Conservation (phyloP, 805 yeast species). For the Kazachstania viticola region DNA sequence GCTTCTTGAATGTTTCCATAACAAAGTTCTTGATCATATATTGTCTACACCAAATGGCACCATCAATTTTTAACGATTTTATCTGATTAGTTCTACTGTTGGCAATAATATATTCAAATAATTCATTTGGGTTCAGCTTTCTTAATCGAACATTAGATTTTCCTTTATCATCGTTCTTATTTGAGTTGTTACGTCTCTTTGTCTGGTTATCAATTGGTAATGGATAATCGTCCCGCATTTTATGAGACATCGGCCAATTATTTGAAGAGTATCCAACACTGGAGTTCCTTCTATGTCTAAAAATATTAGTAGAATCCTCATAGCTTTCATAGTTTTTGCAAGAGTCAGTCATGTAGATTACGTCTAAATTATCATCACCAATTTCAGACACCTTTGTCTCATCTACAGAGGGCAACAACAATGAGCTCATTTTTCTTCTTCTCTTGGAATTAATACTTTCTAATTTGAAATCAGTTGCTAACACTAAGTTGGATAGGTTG, state of each 20-base stretch:
- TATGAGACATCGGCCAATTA: too few species aligned
- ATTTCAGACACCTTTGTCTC: slow-evolving; percentile 7
- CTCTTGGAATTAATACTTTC: slow-evolving; percentile 4
- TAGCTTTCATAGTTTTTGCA: slow-evolving; percentile 15
- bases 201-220: slow-evolving; percentile 17
- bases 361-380: slow-evolving; percentile 11
- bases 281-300: slow-evolving; percentile 3
- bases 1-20: slow-evolving; percentile 6
- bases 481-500: slow-evolving; percentile 48
- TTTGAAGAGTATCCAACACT: slow-evolving; percentile 3
- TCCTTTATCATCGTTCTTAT: not conserved
- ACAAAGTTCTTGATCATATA: slow-evolving; percentile 19
- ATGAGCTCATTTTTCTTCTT: slow-evolving; percentile 7
- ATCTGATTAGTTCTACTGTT: slow-evolving; percentile 3
- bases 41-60: slow-evolving; percentile 24
- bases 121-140: slow-evolving; percentile 12
- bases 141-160: slow-evolving; percentile 5
- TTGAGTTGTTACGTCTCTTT: slow-evolving; percentile 9
- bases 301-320: slow-evolving; percentile 2
- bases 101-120: slow-evolving; percentile 10
- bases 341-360: slow-evolving; percentile 22
- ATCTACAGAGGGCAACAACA: slow-evolving; percentile 11
- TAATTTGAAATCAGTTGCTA: slow-evolving; percentile 54
- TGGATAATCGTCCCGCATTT: slow-evolving; percentile 16
- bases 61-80: slow-evolving; percentile 13